phyloP scores from a whole-genome alignment of 2,329 filamentous ascomycete species.

The Aspergillus phoenicis region DNA sequence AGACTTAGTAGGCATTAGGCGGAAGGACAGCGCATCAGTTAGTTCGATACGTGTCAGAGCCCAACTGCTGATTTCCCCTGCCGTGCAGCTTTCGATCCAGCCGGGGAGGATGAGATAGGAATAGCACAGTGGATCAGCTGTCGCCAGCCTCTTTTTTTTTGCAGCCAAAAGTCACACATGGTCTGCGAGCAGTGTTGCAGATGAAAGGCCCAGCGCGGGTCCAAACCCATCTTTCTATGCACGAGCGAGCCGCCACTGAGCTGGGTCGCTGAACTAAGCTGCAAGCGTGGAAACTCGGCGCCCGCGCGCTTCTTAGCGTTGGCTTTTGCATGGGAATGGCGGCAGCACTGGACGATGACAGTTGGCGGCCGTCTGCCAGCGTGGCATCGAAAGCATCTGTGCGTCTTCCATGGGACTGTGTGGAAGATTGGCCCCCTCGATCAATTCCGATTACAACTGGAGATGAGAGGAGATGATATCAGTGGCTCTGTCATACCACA shows the following conservation, averaged over 20 bases:
- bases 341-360: constrained; percentile 27
- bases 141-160: constrained; percentile 17
- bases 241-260: constrained; percentile 15
- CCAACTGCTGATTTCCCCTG: constrained; percentile 32
- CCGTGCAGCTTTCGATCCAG: constrained; percentile 31
- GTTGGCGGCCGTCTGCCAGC: constrained; percentile 32
- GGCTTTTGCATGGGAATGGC: constrained; percentile 12
- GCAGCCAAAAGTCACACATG: constrained; percentile 17
- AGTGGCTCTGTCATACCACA: not conserved
- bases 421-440: constrained; percentile 1
- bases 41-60: constrained; percentile 34
- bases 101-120: constrained; percentile 22
- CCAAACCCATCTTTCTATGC: constrained; percentile 9
- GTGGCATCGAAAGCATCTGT: constrained; percentile 26
- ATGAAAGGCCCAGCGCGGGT: constrained; percentile 8
- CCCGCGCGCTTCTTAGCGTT: constrained; percentile 23
- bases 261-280: constrained; percentile 13
- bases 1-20: constrained; percentile 17
- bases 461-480: not conserved
- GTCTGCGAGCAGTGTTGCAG: constrained; percentile 14
- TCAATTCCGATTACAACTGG: not conserved
- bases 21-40: constrained; percentile 27
- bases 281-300: constrained; percentile 14
- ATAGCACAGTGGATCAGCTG: constrained; percentile 28
- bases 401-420: constrained; percentile 9